phyloP scores from a whole-genome alignment of 2,329 filamentous ascomycete species.

The Myotisia sp. region DNA sequence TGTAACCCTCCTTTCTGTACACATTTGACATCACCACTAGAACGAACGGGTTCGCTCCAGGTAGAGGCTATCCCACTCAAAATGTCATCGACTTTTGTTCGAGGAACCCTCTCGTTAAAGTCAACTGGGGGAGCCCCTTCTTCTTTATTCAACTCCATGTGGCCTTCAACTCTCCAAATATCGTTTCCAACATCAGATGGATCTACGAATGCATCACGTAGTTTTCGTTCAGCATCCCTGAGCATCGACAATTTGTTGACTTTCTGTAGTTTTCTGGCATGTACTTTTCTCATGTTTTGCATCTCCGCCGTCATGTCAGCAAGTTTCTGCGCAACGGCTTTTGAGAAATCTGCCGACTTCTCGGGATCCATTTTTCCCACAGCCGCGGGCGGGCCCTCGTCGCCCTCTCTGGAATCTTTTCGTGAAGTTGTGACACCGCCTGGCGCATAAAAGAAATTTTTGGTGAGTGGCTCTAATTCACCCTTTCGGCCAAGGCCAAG shows the following conservation, averaged over 20 bases:
- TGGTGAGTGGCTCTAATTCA: slow-evolving; percentile 65
- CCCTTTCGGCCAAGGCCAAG: slow-evolving; percentile 75
- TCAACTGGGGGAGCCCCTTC: slow-evolving; percentile 23
- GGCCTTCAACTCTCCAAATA: slow-evolving; percentile 50
- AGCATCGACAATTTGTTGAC: slow-evolving; percentile 58
- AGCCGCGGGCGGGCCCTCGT: slow-evolving; percentile 16
- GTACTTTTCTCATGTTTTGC: slow-evolving; percentile 65
- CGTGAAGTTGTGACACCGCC: slow-evolving; percentile 16
- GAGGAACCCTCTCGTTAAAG: slow-evolving; percentile 30
- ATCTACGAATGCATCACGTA: slow-evolving; percentile 51
- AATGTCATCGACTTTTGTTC: slow-evolving; percentile 50
- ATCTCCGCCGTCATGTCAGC: slow-evolving; percentile 66
- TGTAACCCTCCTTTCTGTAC: slow-evolving; percentile 65
- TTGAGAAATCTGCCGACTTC: slow-evolving; percentile 72
- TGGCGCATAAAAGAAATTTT: slow-evolving; percentile 63
- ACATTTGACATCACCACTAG: slow-evolving; percentile 51
- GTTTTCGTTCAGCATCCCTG: slow-evolving; percentile 58
- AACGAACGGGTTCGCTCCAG: slow-evolving; percentile 52
- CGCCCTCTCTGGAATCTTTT: slow-evolving; percentile 19
- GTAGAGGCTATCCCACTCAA: slow-evolving; percentile 58
- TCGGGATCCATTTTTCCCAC: slow-evolving; percentile 55
- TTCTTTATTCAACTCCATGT: slow-evolving; percentile 20
- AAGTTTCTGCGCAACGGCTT: slow-evolving; percentile 58
- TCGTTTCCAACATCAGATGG: slow-evolving; percentile 43
- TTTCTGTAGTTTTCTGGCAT: slow-evolving; percentile 59